Evolutionary conservation across 495 filamentous ascomycete species (phyloP).

Genomic region (Tuber aestivum): DNA sequence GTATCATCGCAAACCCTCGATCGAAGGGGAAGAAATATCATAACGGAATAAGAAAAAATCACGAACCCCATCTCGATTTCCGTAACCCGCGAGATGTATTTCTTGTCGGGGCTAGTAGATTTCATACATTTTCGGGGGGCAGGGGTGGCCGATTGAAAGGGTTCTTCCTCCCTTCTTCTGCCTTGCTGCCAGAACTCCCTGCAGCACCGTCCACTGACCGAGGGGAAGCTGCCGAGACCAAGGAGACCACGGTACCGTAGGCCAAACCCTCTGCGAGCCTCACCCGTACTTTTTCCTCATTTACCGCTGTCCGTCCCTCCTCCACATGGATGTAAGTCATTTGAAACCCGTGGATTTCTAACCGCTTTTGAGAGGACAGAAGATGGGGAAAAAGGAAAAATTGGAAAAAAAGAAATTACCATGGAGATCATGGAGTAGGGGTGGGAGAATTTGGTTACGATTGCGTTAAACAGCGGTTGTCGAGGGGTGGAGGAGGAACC

Average conservation of each 20-base stretch:
- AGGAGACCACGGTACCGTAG: neutral
- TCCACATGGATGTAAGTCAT: slow-evolving; percentile 4
- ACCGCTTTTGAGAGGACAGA: neutral
- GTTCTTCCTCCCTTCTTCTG: neutral
- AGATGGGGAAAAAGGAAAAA: neutral
- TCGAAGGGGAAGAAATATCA: slow-evolving; percentile 2
- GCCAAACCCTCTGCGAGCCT: slow-evolving; percentile 2
- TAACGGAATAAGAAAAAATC: slow-evolving; percentile 5
- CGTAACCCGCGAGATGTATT: neutral
- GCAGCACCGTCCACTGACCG: neutral
- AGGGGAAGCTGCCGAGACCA: neutral
- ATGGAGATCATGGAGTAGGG: slow-evolving; percentile 1
- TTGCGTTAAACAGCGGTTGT: neutral
- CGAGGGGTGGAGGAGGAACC: neutral
- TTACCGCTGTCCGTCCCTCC: slow-evolving; percentile 1
- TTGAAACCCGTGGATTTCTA: neutral
- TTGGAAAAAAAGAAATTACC: slow-evolving; percentile 1
- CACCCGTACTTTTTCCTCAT: slow-evolving; percentile 1
- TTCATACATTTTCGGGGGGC: slow-evolving; percentile 6
- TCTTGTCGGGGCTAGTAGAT: neutral
- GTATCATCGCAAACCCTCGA: neutral
- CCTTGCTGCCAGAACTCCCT: neutral
- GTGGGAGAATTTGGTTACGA: neutral
- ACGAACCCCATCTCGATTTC: neutral
- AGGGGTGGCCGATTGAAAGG: neutral